Evolutionary conservation across 169 alveolate species (phyloP), one percentile per base, ranked within the genome.

Genomic region (Miamiensis avidus): DNA sequence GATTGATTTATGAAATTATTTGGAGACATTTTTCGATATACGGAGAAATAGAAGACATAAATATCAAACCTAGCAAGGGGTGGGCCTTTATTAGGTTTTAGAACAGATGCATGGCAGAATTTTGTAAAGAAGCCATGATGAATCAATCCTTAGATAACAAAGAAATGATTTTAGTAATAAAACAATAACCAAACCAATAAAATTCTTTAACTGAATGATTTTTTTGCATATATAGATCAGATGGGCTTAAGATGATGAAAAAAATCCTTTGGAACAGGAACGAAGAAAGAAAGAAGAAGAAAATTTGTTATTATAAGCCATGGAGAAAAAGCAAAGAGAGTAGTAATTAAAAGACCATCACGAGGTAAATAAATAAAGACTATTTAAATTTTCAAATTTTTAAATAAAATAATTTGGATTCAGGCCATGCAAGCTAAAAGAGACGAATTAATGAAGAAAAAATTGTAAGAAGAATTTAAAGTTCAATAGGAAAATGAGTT

Each of bases 61-160:
- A 97, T 77, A 94, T 97, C 83, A 96, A 98, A 65, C 99, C 98
- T 34, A 91, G 91, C 30, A 98, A 98, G 89, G 96, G 98, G 78
- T 93, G 97, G 65, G 99, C 99, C 6, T 99, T 98, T 87, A 96
- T 98, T 34, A 97, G 98, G 79, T 99, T 95, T 89, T 93, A 94
- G n/a, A 99, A 97, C 77, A 89, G 99, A 83, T 98, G 99, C 31
- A 97, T 94, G 83, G 99, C 99, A 0, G 99, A 99, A 93, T 98
- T 98, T 89, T 99, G 99, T 0, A 99, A 98, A 90, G 99, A 98
- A 84, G 99, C 99, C 0, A 98, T 99, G 99, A 95, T 97, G 64
- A 98, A 98, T 78, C 99, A 99, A 83, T 95, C 98, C 0, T 82
- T 98, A 69, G 98, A 95, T 32, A 96, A 92, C 65, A 97, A 97